These are phyloP conservation scores for Penicillium sp. DNA, from an alignment of 2,329 filamentous ascomycete species.

Conservation along the genomic window DNA sequence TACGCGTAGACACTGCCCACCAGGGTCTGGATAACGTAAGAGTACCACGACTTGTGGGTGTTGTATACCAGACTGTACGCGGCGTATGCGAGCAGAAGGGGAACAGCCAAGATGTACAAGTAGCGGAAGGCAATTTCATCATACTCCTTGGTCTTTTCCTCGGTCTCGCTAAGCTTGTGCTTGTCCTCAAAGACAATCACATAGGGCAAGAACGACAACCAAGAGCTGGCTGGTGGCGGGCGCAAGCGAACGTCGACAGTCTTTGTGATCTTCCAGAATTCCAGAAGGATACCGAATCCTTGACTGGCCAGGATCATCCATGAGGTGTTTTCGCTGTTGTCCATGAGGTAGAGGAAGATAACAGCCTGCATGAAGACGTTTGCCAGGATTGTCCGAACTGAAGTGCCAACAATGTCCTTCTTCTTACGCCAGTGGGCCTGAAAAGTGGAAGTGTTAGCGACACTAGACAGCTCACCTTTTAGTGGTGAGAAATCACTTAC, in stretches of 20 bases:
- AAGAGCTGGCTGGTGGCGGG: constrained; percentile 62
- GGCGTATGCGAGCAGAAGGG: constrained; percentile 84
- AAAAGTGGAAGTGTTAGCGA: constrained; percentile 13
- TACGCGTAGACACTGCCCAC: constrained; percentile 97
- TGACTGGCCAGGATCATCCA: constrained; percentile 99
- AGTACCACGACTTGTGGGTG: constrained; percentile 96
- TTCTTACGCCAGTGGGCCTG: constrained; percentile 93
- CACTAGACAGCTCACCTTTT: neutral
- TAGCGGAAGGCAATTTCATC: constrained; percentile 97
- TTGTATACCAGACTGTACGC: constrained; percentile 90
- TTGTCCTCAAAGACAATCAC: constrained; percentile 89
- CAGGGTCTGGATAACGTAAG: constrained; percentile 88
- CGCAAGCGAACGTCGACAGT: constrained; percentile 84
- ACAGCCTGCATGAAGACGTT: constrained; percentile 97
- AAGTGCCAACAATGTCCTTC: constrained; percentile 98
- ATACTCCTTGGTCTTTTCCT: constrained; percentile 98
- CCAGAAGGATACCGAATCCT: constrained; percentile 74
- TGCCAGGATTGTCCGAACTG: constrained; percentile 89
- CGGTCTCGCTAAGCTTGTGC: constrained; percentile 89
- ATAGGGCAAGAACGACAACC: constrained; percentile 75
- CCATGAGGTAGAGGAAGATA: constrained; percentile 94
- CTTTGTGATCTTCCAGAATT: constrained; percentile 95
- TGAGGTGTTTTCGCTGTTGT: constrained; percentile 95
- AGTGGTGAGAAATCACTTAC: constrained; percentile 38
- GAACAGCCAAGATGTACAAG: constrained; percentile 88